Evolutionary conservation across 1,284 basidiomycete genomes (phyloP).

Genomic region (Fistulinella staudtii): DNA sequence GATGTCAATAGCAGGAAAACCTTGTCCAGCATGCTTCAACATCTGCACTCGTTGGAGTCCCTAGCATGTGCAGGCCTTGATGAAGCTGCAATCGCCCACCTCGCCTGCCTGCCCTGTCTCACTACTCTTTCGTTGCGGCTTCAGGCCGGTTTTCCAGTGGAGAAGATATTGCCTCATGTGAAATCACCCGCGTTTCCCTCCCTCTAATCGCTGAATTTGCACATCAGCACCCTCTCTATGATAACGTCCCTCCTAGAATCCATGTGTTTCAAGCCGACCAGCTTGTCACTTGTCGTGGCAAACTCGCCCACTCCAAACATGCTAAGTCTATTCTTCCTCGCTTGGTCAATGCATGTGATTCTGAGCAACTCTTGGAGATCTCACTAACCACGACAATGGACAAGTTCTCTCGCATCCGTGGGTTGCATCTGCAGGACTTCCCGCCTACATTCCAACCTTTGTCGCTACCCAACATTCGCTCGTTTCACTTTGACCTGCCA

Average conservation of each 20-base stretch:
- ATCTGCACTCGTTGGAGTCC: slow-evolving; percentile 16
- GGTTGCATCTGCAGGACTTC: too few relatives aligned
- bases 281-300: slow-evolving; percentile 17
- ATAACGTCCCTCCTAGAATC: slow-evolving; percentile 22
- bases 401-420: too few relatives aligned
- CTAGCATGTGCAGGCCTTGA: slow-evolving; percentile 20
- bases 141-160: slow-evolving; percentile 10
- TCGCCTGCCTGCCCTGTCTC: slow-evolving; percentile 20
- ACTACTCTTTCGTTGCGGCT: slow-evolving; percentile 16
- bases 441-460: slow-evolving; percentile 20
- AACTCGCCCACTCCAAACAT: slow-evolving; percentile 13
- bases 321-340: slow-evolving; percentile 20
- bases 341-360: slow-evolving; percentile 17
- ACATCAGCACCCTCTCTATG: slow-evolving; percentile 6
- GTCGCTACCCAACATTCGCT: slow-evolving; percentile 10
- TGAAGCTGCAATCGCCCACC: slow-evolving; percentile 23
- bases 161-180: slow-evolving; percentile 13
- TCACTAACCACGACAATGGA: too few relatives aligned
- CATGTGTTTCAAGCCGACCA: slow-evolving; percentile 15
- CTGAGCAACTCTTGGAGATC: too few relatives aligned
- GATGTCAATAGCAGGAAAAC: slow-evolving; percentile 14
- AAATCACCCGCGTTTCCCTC: slow-evolving; percentile 14
- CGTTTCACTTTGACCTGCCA: slow-evolving; percentile 17
- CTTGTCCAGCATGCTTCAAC: slow-evolving; percentile 18
- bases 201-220: slow-evolving; percentile 11